Base-by-base conservation (phyloP, 148 eudicot species). In the Diospyros kaki region DNA sequence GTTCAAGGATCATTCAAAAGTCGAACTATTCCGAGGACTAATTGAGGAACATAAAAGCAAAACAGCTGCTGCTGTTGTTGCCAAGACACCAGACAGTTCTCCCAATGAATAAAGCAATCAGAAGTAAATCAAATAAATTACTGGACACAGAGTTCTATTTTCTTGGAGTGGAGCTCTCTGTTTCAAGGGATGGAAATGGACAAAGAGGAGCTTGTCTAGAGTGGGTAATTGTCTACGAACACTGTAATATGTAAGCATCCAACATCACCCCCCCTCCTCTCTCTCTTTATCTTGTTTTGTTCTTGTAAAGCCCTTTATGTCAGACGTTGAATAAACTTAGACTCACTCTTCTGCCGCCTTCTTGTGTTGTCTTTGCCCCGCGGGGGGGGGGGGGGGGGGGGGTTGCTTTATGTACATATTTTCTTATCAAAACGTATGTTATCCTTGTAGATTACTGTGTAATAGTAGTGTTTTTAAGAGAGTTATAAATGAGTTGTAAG, bases 41-140 rank as follows among this genome's bases (percentile, higher is more conserved):
- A 94, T 93, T 15, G 74, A 79, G 4, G 88, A 83, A 58, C 89
- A 93, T 76, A 93, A 88, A 79, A 88, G 73, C 54, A 82, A 80
- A 77, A 72, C 84, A 5, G 54, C 76, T 60, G 62, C 75, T 45
- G 68, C 76, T 60, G 62, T 74, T 45, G 68, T 77, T 71, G 17
- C 77, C 54, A 89, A 84, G 86, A 91, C 94, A 6, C 94, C 94
- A 0, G 98, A 88, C 66, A 93, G 87, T 83, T 89, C 99, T 77
- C 94, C 94, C 6, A 85, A 86, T 81, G 88, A 90, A 61, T 78
- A 85, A 2, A 89, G 83, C 69, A 88, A 78, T 54, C 54, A 28
- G 54, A 53, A 53, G 28, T 4, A 51, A 8, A 13, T 18, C 58
- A 39, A 69, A 8, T 28, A 28, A 28, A 14, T 39, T 54, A 41